Evolutionary conservation across 2,329 filamentous ascomycete species (phyloP), one percentile per base, ranked within the genome.

Genomic region (Cytospora paraplurivora): DNA sequence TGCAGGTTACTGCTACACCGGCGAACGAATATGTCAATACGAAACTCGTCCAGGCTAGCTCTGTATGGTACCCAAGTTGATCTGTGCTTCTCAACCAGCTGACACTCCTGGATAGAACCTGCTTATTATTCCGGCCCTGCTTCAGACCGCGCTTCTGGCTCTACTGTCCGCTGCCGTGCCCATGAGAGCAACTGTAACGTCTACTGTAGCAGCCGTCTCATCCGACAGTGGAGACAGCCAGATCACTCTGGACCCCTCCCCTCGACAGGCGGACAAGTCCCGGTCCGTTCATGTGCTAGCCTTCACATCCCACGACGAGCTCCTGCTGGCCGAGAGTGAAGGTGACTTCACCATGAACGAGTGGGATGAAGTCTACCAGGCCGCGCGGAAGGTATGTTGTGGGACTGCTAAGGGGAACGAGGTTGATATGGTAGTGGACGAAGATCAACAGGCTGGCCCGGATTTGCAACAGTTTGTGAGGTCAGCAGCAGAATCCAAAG

Each of bases 141-240:
- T 97, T 35, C 92, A 97, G 75, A 88, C 93, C 1, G 84, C 91
- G 6, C 80, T 93, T 44, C 79, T 95, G 47, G 88, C 91, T 27
- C 84, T 98, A 17, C 80, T 98, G 41, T 92, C 93, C 51, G 92
- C 91, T 33, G 89, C 90, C 1, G 84, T 97, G 38, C 93, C 94
- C 13, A 82, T 98, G 71, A 88, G 87, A 52, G 86, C 88, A 66
- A 90, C 90, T 13, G 84, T 89, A 51, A 87, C 87, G 19, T 83
- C 85, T 1, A 77, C 90, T 21, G 76, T 92, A 66, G 87, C 88
- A 27, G 79, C 92, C 37, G 74, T 79, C 21, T 70, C 75, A 53
- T 71, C 78, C 66, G 72, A 76, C 62, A 72, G 75, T 35, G 72
- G 71, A 21, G 49, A 62, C 35, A 76, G 75, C 56, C 74, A 76